Evolutionary conservation across 768 basidiomycete species (phyloP), one percentile per base, ranked within the genome.

Genomic region (Hericium coralloides): DNA sequence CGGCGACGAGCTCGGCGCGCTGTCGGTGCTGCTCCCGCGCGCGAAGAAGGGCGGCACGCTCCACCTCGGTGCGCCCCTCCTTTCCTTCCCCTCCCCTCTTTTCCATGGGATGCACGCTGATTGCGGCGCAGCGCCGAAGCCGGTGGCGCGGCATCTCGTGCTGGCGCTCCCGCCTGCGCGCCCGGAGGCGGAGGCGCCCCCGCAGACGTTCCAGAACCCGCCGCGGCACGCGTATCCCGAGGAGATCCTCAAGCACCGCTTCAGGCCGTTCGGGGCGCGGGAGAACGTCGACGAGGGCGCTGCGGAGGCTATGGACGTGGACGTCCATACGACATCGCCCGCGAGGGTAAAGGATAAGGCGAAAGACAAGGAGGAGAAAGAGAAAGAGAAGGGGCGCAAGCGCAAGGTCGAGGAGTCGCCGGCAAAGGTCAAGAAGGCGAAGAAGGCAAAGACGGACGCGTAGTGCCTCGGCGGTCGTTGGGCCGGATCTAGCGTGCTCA

Each of bases 211-310:
- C 36, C n/a, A 49, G 22, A 49, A 60, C 31, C 59, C 57, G 1
- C 49, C 57, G 31, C 57, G 62, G 18, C 57, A 61, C 25, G 55
- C 60, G 15, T 63, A 63, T 31, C 60, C 62, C 3, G 62, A 58
- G 15, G 37, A 50, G 15, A 49, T 45, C 36, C 55, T 63, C 31
- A 63, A 38, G 9, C 62, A 63, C 49, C 55, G 60, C 17, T 63
- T 61, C 23, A 41, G 47, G 4, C 60, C 62, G 14, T 61, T 58
- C 31, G 61, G 61, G 10, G 61, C 60, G 22, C 55, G 31, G 31
- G 31, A 31, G 38, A 47, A 52, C 7, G 52, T 55, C 25, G 37
- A 20, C 5, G 45, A 55, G n/a, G 50, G 25, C 0, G 47, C 37
- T 17, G 48, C 45, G 31, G 39, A 55, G 25, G 26, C 22, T 20